phyloP scores from a whole-genome alignment of 1,284 basidiomycete species.

The Stereum hirsutum region DNA sequence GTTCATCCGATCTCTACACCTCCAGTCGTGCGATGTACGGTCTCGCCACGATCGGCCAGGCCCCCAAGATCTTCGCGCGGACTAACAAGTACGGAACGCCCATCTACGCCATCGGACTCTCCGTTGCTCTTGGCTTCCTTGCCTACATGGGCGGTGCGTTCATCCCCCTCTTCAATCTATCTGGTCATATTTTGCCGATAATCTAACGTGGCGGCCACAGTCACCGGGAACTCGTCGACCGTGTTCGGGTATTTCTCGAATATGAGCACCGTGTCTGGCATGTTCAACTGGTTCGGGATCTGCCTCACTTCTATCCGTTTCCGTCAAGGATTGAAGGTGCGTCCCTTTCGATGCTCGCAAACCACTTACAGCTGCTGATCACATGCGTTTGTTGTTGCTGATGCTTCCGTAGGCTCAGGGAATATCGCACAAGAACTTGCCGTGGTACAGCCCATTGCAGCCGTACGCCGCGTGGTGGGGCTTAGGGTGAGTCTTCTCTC shows the following conservation, averaged over 20 bases:
- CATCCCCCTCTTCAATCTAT: too few species aligned
- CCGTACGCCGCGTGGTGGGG: constrained; percentile 30
- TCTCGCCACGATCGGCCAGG: constrained; percentile 69
- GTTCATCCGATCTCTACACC: constrained; percentile 75
- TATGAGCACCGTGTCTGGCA: constrained; percentile 47
- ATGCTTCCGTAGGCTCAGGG: constrained; percentile 50
- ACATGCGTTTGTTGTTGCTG: too few species aligned
- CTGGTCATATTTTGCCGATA: too few species aligned
- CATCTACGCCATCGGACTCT: constrained; percentile 43
- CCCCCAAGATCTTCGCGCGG: constrained; percentile 48
- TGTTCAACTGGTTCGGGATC: constrained; percentile 66
- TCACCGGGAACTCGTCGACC: constrained; percentile 20
- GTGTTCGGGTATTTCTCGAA: too few species aligned
- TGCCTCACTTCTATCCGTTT: constrained; percentile 69
- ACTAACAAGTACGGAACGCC: constrained; percentile 75
- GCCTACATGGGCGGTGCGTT: too few species aligned
- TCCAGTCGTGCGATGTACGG: constrained; percentile 80
- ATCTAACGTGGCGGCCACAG: too few species aligned
- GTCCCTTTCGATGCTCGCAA: too few species aligned
- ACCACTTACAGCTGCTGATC: too few species aligned
- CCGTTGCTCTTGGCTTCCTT: too few species aligned
- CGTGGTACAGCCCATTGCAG: constrained; percentile 43
- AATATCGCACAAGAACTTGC: constrained; percentile 40
- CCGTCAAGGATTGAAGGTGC: too few species aligned
- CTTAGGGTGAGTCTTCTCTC: too few species aligned